Percentiles rank a stretch among this genome's conserved stretches.
These are phyloP conservation scores for Fusarium redolens DNA, from an alignment of 2,329 filamentous ascomycete genomes.

Conservation along the genomic window DNA sequence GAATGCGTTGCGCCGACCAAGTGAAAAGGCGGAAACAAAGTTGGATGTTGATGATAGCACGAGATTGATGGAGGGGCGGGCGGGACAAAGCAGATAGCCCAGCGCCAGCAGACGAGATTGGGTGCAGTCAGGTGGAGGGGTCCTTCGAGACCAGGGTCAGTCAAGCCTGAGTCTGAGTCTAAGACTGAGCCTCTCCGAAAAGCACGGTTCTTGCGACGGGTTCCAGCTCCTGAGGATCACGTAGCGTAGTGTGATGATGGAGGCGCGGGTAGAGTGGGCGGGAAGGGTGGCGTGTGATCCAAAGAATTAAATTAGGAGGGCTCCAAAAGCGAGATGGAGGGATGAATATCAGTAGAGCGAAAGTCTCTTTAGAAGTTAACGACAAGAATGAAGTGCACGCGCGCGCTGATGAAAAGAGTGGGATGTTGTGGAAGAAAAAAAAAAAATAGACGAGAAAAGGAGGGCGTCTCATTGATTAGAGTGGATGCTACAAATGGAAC, in stretches of 20 bases:
- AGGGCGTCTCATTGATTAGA: slow-evolving; percentile 29
- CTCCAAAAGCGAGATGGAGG: slow-evolving; percentile 28
- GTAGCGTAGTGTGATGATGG: slow-evolving; percentile 40
- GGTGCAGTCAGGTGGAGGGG: slow-evolving; percentile 43
- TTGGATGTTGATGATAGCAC: slow-evolving; percentile 35
- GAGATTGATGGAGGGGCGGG: slow-evolving; percentile 42
- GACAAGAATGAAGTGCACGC: slow-evolving; percentile 1
- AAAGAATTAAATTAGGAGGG: slow-evolving; percentile 40
- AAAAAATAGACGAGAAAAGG: slow-evolving; percentile 29
- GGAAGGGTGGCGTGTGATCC: slow-evolving; percentile 43
- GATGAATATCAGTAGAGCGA: slow-evolving; percentile 9
- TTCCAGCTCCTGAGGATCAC: slow-evolving; percentile 15
- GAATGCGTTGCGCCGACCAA: slow-evolving; percentile 39
- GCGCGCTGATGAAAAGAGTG: slow-evolving; percentile 26
- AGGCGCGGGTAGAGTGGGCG: slow-evolving; percentile 41
- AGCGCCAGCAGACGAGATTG: slow-evolving; percentile 30
- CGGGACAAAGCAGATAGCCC: slow-evolving; percentile 26
- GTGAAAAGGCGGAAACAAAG: slow-evolving; percentile 35
- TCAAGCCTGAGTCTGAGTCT: slow-evolving; percentile 8
- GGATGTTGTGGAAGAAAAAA: slow-evolving; percentile 31
- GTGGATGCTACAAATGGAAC: slow-evolving; percentile 32
- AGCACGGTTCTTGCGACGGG: slow-evolving; percentile 35
- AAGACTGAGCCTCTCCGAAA: slow-evolving; percentile 23
- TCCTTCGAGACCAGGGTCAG: slow-evolving; percentile 37
- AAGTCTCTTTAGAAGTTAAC: neutral